These are phyloP conservation scores for Carpediemonas membranifera DNA, from an alignment of 78 protist genomes.

Conservation along the genomic window DNA sequence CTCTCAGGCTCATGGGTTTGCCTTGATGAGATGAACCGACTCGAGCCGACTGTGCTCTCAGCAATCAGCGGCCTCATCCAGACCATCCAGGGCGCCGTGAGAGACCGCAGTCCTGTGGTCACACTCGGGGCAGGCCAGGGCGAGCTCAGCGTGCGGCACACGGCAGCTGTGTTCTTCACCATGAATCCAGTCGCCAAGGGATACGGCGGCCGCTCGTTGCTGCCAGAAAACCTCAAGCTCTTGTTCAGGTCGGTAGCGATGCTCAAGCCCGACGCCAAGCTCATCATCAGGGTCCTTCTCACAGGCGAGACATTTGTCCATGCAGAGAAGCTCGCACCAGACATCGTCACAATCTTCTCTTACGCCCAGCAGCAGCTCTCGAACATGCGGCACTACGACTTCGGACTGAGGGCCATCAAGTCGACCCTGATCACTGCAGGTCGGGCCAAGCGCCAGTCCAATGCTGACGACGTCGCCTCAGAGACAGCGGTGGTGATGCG, in stretches of 20 bases:
- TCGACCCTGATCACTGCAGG: slow-evolving; percentile 82
- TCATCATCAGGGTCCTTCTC: slow-evolving; percentile 76
- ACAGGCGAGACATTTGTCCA: neutral
- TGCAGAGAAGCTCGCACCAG: slow-evolving; percentile 59
- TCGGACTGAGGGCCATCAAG: slow-evolving; percentile 94
- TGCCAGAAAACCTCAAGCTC: slow-evolving; percentile 96
- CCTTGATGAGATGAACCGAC: slow-evolving; percentile 96
- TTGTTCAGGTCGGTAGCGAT: slow-evolving; percentile 72
- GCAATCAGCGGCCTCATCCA: slow-evolving; percentile 95
- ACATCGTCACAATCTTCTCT: slow-evolving; percentile 26
- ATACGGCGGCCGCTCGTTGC: slow-evolving; percentile 92
- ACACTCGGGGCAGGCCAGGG: neutral
- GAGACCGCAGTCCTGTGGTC: slow-evolving; percentile 11
- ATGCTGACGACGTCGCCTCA: no score
- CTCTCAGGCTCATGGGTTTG: slow-evolving; percentile 97
- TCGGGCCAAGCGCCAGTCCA: slow-evolving; percentile 58
- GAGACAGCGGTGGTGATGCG: neutral
- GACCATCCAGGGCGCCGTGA: slow-evolving; percentile 70
- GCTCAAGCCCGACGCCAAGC: slow-evolving; percentile 77
- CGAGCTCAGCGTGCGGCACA: neutral
- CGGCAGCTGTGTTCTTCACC: slow-evolving; percentile 89
- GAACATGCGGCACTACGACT: slow-evolving; percentile 88
- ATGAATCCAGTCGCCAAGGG: slow-evolving; percentile 85
- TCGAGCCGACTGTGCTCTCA: slow-evolving; percentile 89
- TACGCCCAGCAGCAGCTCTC: slow-evolving; percentile 27